phyloP scores from a whole-genome alignment of 2,329 filamentous ascomycete species.

The Calonectria naviculata region DNA sequence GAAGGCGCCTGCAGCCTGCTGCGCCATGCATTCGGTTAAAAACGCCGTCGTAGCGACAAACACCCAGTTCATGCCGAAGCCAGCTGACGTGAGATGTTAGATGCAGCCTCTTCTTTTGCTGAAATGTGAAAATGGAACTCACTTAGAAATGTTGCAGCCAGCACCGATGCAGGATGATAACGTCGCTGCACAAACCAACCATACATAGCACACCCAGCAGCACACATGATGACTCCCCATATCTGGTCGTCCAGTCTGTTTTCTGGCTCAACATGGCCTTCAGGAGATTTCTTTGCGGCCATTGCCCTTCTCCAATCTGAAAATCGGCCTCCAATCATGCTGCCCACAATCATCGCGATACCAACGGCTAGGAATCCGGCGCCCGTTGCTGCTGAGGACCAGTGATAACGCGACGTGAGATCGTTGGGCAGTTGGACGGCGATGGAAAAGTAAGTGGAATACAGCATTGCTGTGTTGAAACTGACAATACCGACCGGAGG shows the following conservation, averaged over 20 bases:
- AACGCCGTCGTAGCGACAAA: not conserved
- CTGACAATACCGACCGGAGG: not conserved
- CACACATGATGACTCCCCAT: constrained; percentile 50
- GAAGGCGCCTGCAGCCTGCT: constrained; percentile 1
- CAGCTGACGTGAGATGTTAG: constrained; percentile 1
- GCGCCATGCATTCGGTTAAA: not conserved
- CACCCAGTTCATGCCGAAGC: not conserved
- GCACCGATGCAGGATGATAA: not conserved
- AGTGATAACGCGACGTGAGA: not conserved
- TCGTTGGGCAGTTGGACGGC: not conserved
- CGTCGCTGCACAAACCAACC: constrained; percentile 51
- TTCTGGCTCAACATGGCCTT: constrained; percentile 46
- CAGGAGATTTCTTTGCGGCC: not conserved
- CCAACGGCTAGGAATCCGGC: not conserved
- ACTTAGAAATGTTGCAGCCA: not conserved
- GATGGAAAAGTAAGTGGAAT: not conserved
- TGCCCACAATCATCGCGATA: not conserved
- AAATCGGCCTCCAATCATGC: not conserved
- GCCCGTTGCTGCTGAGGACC: not conserved
- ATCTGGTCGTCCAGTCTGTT: constrained; percentile 52
- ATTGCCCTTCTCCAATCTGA: not conserved
- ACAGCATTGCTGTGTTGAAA: not conserved
- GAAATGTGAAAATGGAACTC: not conserved
- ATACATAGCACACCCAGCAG: constrained; percentile 51
- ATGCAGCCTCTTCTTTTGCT: not conserved